A percentile compares a stretch with the other conserved stretches of the same genome.
Conservation (phyloP, 768 basidiomycete genomes). For the Pluteus cervinus region DNA sequence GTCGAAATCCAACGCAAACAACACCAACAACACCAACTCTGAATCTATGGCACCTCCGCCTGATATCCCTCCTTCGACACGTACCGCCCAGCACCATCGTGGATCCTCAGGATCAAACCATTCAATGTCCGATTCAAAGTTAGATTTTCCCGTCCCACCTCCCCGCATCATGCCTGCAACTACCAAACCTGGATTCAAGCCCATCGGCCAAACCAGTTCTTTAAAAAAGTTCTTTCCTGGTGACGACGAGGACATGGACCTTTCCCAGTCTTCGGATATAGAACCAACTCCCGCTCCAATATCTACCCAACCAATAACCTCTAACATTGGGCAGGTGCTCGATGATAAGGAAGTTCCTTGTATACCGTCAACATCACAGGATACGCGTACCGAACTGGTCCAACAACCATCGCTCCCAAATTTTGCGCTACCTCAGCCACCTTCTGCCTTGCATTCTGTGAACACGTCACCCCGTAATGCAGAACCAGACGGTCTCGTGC, state of each 20-base stretch:
- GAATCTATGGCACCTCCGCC: conserved; percentile 26
- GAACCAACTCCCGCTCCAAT: too few relatives aligned
- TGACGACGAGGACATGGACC: conserved; percentile 67
- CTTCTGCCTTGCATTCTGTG: conserved; percentile 1
- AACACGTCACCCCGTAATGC: too few relatives aligned
- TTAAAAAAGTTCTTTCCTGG: conserved; percentile 80
- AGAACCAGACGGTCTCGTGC: conserved; percentile 2
- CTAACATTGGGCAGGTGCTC: too few relatives aligned
- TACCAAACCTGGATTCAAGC: conserved; percentile 59
- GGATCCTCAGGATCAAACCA: conserved; percentile 2
- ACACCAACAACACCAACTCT: too few relatives aligned
- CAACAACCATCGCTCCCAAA: conserved; percentile 1
- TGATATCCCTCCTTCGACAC: conserved; percentile 8
- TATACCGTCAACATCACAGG: conserved; percentile 1
- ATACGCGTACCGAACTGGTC: conserved; percentile 1
- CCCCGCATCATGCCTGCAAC: conserved; percentile 15
- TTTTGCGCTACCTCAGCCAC: background rate
- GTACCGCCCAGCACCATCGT: conserved; percentile 6
- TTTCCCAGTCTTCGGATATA: too few relatives aligned
- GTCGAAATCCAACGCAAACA: conserved; percentile 7
- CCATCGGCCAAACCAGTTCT: conserved; percentile 52
- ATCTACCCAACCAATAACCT: too few relatives aligned
- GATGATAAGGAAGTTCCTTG: too few relatives aligned
- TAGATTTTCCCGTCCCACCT: conserved; percentile 3
- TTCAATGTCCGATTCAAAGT: background rate